phyloP scores from a whole-genome alignment of 768 basidiomycete species.

The Hysterangium stoloniferum region DNA sequence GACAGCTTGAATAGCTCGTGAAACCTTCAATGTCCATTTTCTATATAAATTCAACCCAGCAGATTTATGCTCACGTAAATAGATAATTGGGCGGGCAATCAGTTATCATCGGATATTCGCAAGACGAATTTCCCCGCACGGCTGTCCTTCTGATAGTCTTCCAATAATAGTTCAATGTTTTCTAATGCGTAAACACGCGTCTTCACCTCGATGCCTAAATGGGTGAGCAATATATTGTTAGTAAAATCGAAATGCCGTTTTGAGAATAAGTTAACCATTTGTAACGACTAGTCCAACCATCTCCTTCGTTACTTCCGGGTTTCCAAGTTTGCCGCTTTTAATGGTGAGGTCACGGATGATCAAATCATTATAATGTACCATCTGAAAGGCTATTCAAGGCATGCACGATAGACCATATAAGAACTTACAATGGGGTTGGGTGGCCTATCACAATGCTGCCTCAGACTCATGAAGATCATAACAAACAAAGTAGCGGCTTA shows the following conservation, averaged over 20 bases:
- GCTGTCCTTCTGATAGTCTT: constrained; percentile 7
- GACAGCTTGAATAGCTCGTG: too few species aligned
- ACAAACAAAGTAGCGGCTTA: too few species aligned
- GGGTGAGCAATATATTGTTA: background rate
- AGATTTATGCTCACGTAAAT: too few species aligned
- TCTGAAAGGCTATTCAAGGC: background rate
- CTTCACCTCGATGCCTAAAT: constrained; percentile 9
- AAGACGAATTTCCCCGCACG: constrained; percentile 8
- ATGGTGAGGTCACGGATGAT: constrained; percentile 7
- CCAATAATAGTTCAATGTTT: constrained; percentile 3
- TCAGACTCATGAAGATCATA: too few species aligned
- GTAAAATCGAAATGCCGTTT: background rate
- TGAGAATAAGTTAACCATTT: background rate
- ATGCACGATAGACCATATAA: background rate
- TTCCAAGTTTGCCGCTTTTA: background rate
- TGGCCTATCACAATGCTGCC: too few species aligned
- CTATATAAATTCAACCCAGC: too few species aligned
- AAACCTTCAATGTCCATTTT: too few species aligned
- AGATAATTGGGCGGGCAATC: too few species aligned
- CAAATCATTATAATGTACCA: background rate
- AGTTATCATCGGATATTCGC: constrained; percentile 2
- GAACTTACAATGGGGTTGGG: constrained; percentile 7
- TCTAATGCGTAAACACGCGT: constrained; percentile 2
- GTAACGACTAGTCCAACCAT: constrained; percentile 3
- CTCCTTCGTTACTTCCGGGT: background rate